Percentiles rank a stretch among this genome's conserved stretches.
These are phyloP conservation scores for Lipomyces starkeyi DNA, from an alignment of 805 yeast genomes.

Conservation along the genomic window DNA sequence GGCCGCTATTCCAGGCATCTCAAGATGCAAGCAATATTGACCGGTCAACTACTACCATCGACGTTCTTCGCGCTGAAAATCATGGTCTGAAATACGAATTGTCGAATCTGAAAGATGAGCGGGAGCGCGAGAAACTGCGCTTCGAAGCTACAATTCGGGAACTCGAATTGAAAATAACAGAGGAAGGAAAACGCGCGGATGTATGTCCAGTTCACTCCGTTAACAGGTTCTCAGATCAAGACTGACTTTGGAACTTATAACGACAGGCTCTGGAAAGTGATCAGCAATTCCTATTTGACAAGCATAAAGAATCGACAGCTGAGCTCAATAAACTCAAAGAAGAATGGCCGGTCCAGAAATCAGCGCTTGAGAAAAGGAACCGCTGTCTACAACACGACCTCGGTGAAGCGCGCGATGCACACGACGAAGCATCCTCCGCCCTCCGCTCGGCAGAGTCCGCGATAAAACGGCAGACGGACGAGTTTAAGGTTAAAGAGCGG, in stretches of 20 bases:
- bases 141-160: conserved; percentile 45
- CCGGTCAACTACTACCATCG: conserved; percentile 12
- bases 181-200: conserved; percentile 47
- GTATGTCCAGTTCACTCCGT: conserved; percentile 15
- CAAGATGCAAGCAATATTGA: neutral
- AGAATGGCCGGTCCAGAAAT: conserved; percentile 39
- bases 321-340: conserved; percentile 43
- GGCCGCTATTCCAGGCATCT: conserved; percentile 19
- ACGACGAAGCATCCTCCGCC: conserved; percentile 41
- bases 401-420: conserved; percentile 36
- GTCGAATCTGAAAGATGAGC: conserved; percentile 49
- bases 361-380: conserved; percentile 43
- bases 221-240: too few species aligned
- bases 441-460: conserved; percentile 18
- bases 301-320: conserved; percentile 45
- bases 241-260: neutral
- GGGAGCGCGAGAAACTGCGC: conserved; percentile 47
- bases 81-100: conserved; percentile 48
- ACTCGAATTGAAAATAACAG: conserved; percentile 43
- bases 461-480: conserved; percentile 38
- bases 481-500: conserved; percentile 33
- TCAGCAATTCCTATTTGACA: conserved; percentile 49
- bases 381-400: conserved; percentile 50
- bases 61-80: conserved; percentile 33
- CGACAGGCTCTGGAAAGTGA: conserved; percentile 47